Base-by-base conservation (phyloP, 2,329 filamentous ascomycete species). In the Polytolypa hystricis region DNA sequence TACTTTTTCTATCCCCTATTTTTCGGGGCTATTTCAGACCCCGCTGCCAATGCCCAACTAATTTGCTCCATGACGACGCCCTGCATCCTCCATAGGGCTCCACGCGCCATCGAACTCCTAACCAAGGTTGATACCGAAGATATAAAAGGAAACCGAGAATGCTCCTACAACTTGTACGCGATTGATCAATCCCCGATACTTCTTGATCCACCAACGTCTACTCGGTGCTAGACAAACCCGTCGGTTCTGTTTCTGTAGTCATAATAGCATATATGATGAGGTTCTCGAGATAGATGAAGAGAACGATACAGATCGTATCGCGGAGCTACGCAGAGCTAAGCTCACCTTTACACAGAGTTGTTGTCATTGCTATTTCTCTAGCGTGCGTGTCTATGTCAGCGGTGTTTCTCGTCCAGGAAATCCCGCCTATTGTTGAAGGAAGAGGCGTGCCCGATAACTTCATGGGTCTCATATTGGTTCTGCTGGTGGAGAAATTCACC, bases 401-500 rank as follows among this genome's bases (percentile, higher is more conserved):
- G 14, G 71, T 86, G 30, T 78, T 76, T 43, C 66, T 91, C 11
- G 83, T 91, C 10, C 62, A 77, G 34, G 67, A 87, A 51, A 91
- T 91, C 40, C 70, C 76, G 25, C 65, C 61, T 48, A 73, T 79
- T 28, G 74, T 77, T 14, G 62, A 68, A 28, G n/a, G n/a, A n/a
- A 60, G 58, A 17, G 57, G 64, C 17, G 62, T 78, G 27, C 66
- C 66, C 1, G 72, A 78, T 46, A 67, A 69, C 19, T 79, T 79
- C 44, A 62, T 79, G 43, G 74, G 84, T 49, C 65, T 93, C 25
- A 89, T 91, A 45, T 69, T 93, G 1, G 73, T 91, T 11, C 64
- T 83, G 3, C 69, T 93, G 0, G 84, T 91, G 4, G 85, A 93
- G 54, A 93, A 93, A 59, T 79, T 81, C 2, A 84, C 84, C 9